These are phyloP conservation scores for Persicaria maculosa DNA, from an alignment of 148 eudicot species.

Conservation along the genomic window DNA sequence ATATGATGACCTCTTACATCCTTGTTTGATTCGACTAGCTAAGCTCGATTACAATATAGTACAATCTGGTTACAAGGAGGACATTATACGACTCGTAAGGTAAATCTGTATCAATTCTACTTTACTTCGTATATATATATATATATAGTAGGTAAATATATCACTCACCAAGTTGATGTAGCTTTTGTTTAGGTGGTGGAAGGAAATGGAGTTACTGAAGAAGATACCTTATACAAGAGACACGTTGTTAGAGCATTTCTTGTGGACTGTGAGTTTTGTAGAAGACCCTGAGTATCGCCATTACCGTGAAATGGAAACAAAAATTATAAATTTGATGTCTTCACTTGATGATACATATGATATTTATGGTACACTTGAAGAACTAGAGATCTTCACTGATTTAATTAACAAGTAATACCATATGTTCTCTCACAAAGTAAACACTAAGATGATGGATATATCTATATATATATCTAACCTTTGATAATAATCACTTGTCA, in stretches of 20 bases:
- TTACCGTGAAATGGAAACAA: not conserved
- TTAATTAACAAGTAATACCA: not conserved
- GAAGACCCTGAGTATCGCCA: not conserved
- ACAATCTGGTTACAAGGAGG: not conserved
- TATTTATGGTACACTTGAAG: conserved; percentile 1
- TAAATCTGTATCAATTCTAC: not conserved
- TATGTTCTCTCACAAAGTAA: no score
- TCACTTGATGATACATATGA: not conserved
- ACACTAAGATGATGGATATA: no score
- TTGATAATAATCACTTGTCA: not conserved
- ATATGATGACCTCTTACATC: not conserved
- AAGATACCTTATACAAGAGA: conserved; percentile 2
- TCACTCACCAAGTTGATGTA: no score
- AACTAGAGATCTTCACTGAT: not conserved
- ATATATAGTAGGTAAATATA: no score
- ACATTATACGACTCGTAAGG: not conserved
- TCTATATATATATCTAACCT: not conserved
- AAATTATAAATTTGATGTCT: not conserved
- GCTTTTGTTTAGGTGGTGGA: not conserved
- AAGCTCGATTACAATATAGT: conserved; percentile 1
- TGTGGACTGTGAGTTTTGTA: not conserved
- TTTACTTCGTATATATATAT: no score
- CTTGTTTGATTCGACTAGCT: not conserved
- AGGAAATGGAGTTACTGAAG: not conserved
- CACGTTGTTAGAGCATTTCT: not conserved